phyloP scores from a whole-genome alignment of 78 protist genomes.

The Capsaspora owczarzaki region DNA sequence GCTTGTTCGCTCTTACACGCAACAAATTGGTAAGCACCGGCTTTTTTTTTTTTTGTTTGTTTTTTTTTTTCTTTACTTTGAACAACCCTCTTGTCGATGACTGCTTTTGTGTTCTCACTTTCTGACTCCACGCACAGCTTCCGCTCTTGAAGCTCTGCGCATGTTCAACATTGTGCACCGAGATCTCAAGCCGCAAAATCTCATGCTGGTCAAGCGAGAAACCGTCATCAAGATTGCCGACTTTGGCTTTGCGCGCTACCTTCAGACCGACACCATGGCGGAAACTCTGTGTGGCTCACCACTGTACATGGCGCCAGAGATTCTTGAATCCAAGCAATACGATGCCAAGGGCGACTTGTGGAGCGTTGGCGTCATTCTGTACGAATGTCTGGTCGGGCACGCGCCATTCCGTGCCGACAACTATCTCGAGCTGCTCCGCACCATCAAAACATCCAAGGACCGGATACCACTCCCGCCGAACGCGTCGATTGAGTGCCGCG shows the following conservation, averaged over 20 bases:
- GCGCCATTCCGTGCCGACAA: slow-evolving; percentile 31
- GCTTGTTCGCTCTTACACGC: not conserved
- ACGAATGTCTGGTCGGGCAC: slow-evolving; percentile 45
- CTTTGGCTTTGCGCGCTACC: slow-evolving; percentile 23
- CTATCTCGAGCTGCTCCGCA: not conserved
- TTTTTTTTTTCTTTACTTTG: too few relatives aligned
- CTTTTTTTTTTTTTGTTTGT: too few relatives aligned
- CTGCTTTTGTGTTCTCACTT: too few relatives aligned
- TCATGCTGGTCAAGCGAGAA: not conserved
- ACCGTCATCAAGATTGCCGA: slow-evolving; percentile 28
- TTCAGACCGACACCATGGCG: not conserved
- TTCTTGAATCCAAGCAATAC: not conserved
- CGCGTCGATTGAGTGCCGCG: not conserved
- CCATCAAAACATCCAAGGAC: not conserved
- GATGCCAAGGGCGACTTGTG: slow-evolving; percentile 64
- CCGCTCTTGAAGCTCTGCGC: not conserved
- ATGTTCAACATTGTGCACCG: slow-evolving; percentile 16
- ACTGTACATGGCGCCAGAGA: slow-evolving; percentile 47
- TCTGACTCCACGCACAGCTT: not conserved
- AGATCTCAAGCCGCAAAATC: slow-evolving; percentile 35
- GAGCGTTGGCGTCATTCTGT: slow-evolving; percentile 63
- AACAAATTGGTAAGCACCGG: not conserved
- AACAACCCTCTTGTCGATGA: not conserved
- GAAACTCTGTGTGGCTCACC: slow-evolving; percentile 33
- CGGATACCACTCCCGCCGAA: not conserved